Base-by-base conservation (phyloP, 345 rosid species). In the Populus tremula region DNA sequence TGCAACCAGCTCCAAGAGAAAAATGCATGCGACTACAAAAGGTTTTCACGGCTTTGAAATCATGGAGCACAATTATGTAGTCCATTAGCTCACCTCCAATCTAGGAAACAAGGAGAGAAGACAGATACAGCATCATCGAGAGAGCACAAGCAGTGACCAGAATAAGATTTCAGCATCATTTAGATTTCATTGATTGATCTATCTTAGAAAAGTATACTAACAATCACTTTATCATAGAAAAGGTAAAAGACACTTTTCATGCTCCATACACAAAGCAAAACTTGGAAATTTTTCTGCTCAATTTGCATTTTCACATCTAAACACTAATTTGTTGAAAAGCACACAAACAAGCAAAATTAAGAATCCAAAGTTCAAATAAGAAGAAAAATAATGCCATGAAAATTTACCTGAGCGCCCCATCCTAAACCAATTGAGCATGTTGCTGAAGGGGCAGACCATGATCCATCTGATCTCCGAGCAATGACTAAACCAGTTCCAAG, bases 381-480 rank as follows among this genome's bases (percentile, higher is more conserved):
- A 33, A 33, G 35, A 4, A 33, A 33, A 33, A 4, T 33, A 33
- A 33, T 4, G 35, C 35, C 35, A 4, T 33, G 3, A 33, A 4
- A 33, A 33, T 56, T 82, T 79, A 93, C 99, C 98, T 94, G 99
- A 79, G 99, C 97, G 81, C 99, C 99, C 99, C 99, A 96, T 71
- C 98, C 98, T 70, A 96, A 79, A 73, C 99, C 99, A 73, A 74
- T 87, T 5, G 97, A 96, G 23, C 86, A 74, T 78, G 93, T 83
- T 7, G 98, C 97, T 47, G 98, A 93, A 64, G 99, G 99, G 71
- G 99, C 98, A 79, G 97, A 96, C 99, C 99, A 96, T 70, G 98
- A 89, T 74, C 99, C 97, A 78, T 93, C 94, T 25, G 88, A 83
- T 76, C 93, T 91, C 79, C 93, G 89, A 71, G 98, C 87, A 78